Evolutionary conservation across 257 asterid genomes (phyloP).

Genomic region (Lycium barbarum): DNA sequence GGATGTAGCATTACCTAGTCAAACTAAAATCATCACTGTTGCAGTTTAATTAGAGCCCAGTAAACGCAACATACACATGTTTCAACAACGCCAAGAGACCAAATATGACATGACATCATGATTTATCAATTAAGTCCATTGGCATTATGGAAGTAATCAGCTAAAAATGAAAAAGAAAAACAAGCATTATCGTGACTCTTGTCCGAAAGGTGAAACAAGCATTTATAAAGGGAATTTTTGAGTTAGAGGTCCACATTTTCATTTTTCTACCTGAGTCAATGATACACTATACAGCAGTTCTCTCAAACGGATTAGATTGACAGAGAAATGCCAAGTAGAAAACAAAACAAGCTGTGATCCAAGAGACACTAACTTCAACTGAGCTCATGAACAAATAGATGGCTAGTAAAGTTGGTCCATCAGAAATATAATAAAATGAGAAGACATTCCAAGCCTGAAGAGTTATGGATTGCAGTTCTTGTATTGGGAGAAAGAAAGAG

Average conservation of each 20-base stretch:
- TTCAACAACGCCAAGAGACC: conserved; percentile 5
- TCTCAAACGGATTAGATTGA: not conserved
- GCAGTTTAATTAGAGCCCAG: conserved; percentile 3
- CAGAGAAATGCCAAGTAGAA: conserved; percentile 1
- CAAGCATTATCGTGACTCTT: too few species aligned
- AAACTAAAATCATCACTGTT: not conserved
- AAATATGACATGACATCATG: not conserved
- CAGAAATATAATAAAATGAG: conserved; percentile 14
- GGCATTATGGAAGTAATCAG: conserved; percentile 2
- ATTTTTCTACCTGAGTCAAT: not conserved
- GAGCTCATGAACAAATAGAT: conserved; percentile 4
- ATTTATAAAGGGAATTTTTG: conserved; percentile 5
- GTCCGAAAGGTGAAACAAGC: not conserved
- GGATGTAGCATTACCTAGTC: conserved; percentile 1
- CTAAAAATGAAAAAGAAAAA: not conserved
- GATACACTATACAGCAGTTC: not conserved
- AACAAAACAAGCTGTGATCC: conserved; percentile 20
- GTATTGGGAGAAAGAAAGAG: conserved; percentile 13
- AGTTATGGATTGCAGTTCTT: conserved; percentile 12
- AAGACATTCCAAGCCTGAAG: conserved; percentile 22
- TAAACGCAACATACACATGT: not conserved
- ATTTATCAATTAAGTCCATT: not conserved
- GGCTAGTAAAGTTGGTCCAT: conserved; percentile 16
- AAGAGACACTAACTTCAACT: conserved; percentile 17
- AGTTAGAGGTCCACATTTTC: conserved; percentile 18